Evolutionary conservation across 441 rosid genomes (phyloP).

Genomic region (Croton laevigatus): DNA sequence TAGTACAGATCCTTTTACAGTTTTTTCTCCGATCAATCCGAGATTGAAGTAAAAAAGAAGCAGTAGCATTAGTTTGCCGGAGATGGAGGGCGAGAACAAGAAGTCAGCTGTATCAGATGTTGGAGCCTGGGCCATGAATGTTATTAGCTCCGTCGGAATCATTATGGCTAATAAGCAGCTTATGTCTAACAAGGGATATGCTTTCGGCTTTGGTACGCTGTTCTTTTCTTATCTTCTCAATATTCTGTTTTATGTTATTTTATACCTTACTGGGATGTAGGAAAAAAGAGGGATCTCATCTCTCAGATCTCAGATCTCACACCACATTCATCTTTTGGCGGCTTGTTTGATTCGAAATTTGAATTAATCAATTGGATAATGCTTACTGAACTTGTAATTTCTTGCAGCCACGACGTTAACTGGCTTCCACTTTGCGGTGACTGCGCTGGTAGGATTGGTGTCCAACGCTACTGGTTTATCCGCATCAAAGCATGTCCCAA

Average conservation of each 20-base stretch:
- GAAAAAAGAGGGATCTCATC: background rate
- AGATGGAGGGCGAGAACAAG: conserved; percentile 53
- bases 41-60: background rate
- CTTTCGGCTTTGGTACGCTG: conserved; percentile 61
- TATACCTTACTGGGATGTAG: background rate
- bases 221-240: background rate
- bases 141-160: conserved; percentile 79
- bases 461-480: conserved; percentile 94
- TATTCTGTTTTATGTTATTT: background rate
- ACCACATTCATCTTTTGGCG: background rate
- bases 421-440: conserved; percentile 88
- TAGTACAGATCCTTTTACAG: background rate
- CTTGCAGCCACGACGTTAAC: conserved; percentile 83
- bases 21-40: background rate
- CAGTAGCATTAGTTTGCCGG: too few species aligned
- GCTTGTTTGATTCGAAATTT: background rate
- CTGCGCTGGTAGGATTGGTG: conserved; percentile 83
- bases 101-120: conserved; percentile 61
- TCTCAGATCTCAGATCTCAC: background rate
- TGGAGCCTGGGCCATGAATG: conserved; percentile 90
- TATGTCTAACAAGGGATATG: conserved; percentile 73
- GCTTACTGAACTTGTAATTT: background rate
- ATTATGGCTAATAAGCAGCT: conserved; percentile 93
- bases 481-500: conserved; percentile 69
- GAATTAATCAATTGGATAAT: background rate